phyloP scores from a whole-genome alignment of 2,329 filamentous ascomycete species.

The Trichoderma sp. region DNA sequence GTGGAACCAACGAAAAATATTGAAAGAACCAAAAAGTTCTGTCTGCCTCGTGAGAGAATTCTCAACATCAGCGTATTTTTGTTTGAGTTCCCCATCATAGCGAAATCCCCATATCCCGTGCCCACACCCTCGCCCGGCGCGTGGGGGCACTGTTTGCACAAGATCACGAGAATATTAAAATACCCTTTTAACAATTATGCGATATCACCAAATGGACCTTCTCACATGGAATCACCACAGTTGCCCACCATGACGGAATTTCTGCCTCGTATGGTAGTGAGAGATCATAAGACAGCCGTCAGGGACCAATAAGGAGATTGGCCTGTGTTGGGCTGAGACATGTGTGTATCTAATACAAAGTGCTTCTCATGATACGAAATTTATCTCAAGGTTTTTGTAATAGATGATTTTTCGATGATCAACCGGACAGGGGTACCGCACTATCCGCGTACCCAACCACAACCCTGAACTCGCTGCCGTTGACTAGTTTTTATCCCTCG shows the following conservation, averaged over 20 bases:
- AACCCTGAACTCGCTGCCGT: too few species aligned
- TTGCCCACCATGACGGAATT: not conserved
- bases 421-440: too few species aligned
- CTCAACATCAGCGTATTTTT: not conserved
- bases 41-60: not conserved
- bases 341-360: too few species aligned
- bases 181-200: not conserved
- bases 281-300: too few species aligned
- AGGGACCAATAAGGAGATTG: too few species aligned
- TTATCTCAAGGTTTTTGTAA: too few species aligned
- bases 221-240: not conserved
- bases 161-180: not conserved
- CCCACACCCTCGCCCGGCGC: not conserved
- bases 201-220: not conserved
- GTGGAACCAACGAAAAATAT: not conserved
- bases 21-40: rapidly evolving
- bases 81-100: not conserved
- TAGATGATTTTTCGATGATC: too few species aligned
- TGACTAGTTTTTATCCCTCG: too few species aligned
- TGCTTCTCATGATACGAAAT: too few species aligned
- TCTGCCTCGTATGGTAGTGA: not conserved
- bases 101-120: not conserved
- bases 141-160: not conserved
- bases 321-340: too few species aligned
- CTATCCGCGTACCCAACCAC: too few species aligned